Evolutionary conservation across 75 land plant species (phyloP).

Genomic region (Cryptomeria japonica): DNA sequence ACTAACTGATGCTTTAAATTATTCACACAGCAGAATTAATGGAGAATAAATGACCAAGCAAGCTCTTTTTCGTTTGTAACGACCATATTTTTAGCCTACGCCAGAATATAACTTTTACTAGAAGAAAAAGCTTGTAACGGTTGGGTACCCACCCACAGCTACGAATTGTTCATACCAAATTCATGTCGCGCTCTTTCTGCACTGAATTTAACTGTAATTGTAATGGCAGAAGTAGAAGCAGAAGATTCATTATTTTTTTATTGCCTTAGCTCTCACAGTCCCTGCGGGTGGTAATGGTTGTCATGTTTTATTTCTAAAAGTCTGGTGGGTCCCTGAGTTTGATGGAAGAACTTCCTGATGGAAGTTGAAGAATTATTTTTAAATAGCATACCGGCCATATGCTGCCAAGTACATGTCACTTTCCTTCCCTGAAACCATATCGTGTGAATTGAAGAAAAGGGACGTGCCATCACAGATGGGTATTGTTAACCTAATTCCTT

Average conservation of each 20-base stretch:
- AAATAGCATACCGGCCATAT: not conserved
- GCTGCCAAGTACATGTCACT: not conserved
- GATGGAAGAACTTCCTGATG: conserved; percentile 5
- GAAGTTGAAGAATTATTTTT: not conserved
- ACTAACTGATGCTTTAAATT: not conserved
- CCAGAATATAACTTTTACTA: not conserved
- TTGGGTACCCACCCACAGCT: conserved; percentile 10
- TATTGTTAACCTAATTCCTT: not conserved
- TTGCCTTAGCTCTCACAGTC: not conserved
- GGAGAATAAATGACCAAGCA: no score
- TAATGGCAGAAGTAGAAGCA: no score
- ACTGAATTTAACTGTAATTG: no score
- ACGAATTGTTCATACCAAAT: conserved; percentile 3
- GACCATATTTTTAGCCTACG: not conserved
- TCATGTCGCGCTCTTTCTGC: not conserved
- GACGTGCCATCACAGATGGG: conserved; percentile 6
- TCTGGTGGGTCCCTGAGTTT: not conserved
- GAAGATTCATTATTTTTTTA: no score
- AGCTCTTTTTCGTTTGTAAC: not conserved
- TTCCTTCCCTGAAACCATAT: not conserved
- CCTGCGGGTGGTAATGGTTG: no score
- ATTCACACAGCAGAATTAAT: not conserved
- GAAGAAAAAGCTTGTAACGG: conserved; percentile 3
- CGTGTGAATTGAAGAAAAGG: conserved; percentile 15
- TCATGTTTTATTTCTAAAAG: not conserved